These are phyloP conservation scores for Vitis rupestris DNA, from an alignment of 164 flowering plant species.

Conservation along the genomic window DNA sequence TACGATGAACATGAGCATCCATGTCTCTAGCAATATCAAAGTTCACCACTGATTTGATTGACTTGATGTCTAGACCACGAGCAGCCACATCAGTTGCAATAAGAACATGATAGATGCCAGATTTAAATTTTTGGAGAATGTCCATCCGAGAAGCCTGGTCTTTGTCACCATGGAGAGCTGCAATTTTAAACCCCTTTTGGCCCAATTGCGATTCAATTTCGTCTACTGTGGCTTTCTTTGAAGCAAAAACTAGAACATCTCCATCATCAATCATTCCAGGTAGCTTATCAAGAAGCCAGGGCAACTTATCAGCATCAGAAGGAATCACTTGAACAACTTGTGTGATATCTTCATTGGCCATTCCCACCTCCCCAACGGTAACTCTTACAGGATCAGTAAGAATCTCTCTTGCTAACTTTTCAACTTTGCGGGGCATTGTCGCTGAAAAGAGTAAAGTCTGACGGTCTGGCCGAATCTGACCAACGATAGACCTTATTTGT, in stretches of 20 bases:
- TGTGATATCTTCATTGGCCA: conserved; percentile 95
- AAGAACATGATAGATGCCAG: conserved; percentile 81
- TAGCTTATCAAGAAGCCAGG: conserved; percentile 88
- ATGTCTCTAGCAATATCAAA: conserved; percentile 92
- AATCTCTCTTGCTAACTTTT: conserved; percentile 84
- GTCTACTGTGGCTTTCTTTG: conserved; percentile 87
- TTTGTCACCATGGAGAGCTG: conserved; percentile 97
- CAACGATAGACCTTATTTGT: conserved; percentile 89
- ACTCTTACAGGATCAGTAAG: conserved; percentile 88
- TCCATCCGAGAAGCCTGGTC: conserved; percentile 96
- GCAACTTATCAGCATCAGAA: conserved; percentile 83
- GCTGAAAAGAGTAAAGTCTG: conserved; percentile 97
- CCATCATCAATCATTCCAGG: conserved; percentile 91
- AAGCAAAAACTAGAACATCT: conserved; percentile 88
- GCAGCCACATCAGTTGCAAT: conserved; percentile 98
- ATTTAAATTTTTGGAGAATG: conserved; percentile 76
- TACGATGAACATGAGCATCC: conserved; percentile 99
- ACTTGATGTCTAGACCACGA: conserved; percentile 95
- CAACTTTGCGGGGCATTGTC: conserved; percentile 93
- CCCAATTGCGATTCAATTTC: conserved; percentile 70
- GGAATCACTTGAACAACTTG: conserved; percentile 83
- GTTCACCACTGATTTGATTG: conserved; percentile 90
- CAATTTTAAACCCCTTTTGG: conserved; percentile 69
- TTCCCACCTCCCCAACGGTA: conserved; percentile 89
- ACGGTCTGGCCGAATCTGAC: conserved; percentile 95